Base-by-base conservation (phyloP, 108 stramenopile species). In the Hondaea fermentalgiana region DNA sequence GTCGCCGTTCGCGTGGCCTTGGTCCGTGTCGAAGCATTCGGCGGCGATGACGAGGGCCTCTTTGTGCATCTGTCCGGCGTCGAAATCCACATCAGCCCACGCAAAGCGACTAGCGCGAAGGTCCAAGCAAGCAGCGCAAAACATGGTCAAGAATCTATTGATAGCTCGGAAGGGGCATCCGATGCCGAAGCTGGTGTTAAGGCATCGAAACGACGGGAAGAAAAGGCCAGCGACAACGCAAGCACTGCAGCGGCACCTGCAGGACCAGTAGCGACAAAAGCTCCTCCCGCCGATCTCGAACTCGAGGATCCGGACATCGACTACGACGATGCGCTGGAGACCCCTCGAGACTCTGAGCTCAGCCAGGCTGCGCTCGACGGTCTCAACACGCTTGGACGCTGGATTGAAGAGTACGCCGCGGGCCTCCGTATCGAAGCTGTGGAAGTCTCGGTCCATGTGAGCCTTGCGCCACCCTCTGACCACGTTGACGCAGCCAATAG, bases 1-100 rank as follows among this genome's bases (percentile, higher is more conserved):
- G 49, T 25, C 76, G n/a, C 49, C 8, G 76, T 83, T 12, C 76
- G 51, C 4, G 51, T 83, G 16, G 76, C 23, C 6, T 16, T 53
- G 10, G 51, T 83, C 28, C 49, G 49, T 17, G 51, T 83, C 51
- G 51, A 53, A 45, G 76, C 76, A 8, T 83, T 83, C 28, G 76
- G 76, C 25, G 76, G 76, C 45, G 76, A 83, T 83, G 76, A 83
- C 6, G 51, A 83, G 19, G 76, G 76, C n/a, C 76, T 83, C 49
- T 83, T 83, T 23, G 76, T 83, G 12, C 45, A 53, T 35, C 12
- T 83, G 19, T n/a, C 76, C 12, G 49, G 51, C n/a, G 76, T 83
- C 43, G 51, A 47, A 6, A 28, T 83, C 51, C 49, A 83, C n/a
- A 12, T 83, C 76, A 12, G 45, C 45, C 76, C 76, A 47, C 49